Percentiles rank a stretch among this genome's conserved stretches.
Evolutionary conservation across 2,329 filamentous ascomycete species (phyloP).

Genomic region (Didymella pomorum): DNA sequence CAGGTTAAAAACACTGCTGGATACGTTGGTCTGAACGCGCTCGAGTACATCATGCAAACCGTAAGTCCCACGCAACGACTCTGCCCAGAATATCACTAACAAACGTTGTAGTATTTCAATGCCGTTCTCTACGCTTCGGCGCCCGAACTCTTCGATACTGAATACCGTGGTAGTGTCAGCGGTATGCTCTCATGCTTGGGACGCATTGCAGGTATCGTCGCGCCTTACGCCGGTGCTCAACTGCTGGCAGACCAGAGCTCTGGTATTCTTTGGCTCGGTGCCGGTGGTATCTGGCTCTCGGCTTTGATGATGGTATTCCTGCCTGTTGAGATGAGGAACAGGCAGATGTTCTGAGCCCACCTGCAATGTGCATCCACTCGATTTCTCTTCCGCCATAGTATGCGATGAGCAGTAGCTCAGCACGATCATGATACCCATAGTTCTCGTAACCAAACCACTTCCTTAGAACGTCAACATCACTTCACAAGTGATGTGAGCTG

Average conservation of each 20-base stretch:
- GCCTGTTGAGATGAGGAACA: slow-evolving; percentile 42
- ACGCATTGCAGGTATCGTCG: slow-evolving; percentile 40
- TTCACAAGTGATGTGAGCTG: not conserved
- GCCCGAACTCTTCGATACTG: slow-evolving; percentile 41
- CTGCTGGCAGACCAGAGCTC: slow-evolving; percentile 32
- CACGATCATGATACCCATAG: slow-evolving; percentile 17
- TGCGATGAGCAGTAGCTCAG: slow-evolving; percentile 11
- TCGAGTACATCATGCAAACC: slow-evolving; percentile 47
- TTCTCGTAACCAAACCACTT: not conserved
- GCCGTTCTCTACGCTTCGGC: slow-evolving; percentile 42
- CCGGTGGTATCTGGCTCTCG: slow-evolving; percentile 42
- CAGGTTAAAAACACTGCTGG: slow-evolving; percentile 38
- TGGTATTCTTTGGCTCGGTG: slow-evolving; percentile 42
- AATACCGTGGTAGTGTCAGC: slow-evolving; percentile 41
- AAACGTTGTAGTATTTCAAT: slow-evolving; percentile 34
- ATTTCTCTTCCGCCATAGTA: not conserved
- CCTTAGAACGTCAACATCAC: not conserved
- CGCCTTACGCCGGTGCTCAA: slow-evolving; percentile 40
- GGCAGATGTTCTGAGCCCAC: slow-evolving; percentile 40
- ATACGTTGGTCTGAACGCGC: slow-evolving; percentile 40
- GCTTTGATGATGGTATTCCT: slow-evolving; percentile 41
- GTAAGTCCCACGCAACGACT: slow-evolving; percentile 15
- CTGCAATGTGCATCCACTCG: not conserved
- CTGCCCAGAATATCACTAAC: not conserved
- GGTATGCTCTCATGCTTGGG: slow-evolving; percentile 43